Evolutionary conservation across 164 flowering plant species (phyloP).

Genomic region (Tinospora cordifolia): DNA sequence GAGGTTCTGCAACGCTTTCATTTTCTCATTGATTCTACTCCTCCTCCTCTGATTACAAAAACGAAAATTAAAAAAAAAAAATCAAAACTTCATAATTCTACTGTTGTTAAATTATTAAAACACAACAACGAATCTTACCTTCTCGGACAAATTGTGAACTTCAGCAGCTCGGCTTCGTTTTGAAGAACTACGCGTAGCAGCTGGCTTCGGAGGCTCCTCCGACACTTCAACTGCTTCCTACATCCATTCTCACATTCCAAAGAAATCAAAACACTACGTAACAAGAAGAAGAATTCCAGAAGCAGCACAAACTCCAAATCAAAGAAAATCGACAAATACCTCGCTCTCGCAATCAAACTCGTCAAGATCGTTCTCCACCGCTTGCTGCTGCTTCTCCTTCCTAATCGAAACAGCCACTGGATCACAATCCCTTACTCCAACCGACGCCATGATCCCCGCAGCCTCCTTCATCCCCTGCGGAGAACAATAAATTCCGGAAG

Average conservation of each 20-base stretch:
- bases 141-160: slow-evolving; percentile 81
- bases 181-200: slow-evolving; percentile 36
- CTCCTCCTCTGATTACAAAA: slow-evolving; percentile 66
- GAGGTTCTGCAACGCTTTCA: slow-evolving; percentile 83
- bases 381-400: slow-evolving; percentile 15
- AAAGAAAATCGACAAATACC: slow-evolving; percentile 21
- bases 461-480: slow-evolving; percentile 14
- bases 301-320: not conserved
- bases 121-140: slow-evolving; percentile 33
- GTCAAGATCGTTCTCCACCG: slow-evolving; percentile 31
- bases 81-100: not conserved
- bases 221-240: slow-evolving; percentile 41
- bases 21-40: slow-evolving; percentile 81
- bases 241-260: slow-evolving; percentile 7
- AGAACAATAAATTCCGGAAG: slow-evolving; percentile 1
- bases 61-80: too few relatives aligned
- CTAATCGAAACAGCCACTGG: slow-evolving; percentile 18
- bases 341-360: slow-evolving; percentile 45
- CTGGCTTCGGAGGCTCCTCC: slow-evolving; percentile 30
- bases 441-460: not conserved
- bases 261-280: not conserved
- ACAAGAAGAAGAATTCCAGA: not conserved
- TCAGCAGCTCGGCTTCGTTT: slow-evolving; percentile 87
- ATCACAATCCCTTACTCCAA: slow-evolving; percentile 22
- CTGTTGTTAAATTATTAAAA: not conserved